These are phyloP conservation scores for Euryodendron excelsum DNA, from an alignment of 148 eudicot species.

Conservation along the genomic window DNA sequence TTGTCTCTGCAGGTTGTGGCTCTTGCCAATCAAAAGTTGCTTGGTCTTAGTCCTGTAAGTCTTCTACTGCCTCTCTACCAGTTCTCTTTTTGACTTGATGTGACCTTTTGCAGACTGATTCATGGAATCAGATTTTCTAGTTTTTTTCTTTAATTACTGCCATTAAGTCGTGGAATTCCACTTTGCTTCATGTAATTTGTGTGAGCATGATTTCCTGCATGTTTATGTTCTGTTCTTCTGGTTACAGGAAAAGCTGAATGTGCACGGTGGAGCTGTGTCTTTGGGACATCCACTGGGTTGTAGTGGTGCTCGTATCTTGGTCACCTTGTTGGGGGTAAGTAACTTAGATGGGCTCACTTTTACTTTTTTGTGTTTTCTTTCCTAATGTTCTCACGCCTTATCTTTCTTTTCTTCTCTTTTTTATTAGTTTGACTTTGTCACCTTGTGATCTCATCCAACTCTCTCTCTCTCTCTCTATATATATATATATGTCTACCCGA, in stretches of 20 bases:
- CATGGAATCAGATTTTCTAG: not conserved
- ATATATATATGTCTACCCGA: not conserved
- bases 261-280: constrained; percentile 97
- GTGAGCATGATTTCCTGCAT: not conserved
- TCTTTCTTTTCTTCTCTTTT: not conserved
- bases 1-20: constrained; percentile 77
- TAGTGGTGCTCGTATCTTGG: constrained; percentile 93
- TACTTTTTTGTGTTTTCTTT: not conserved
- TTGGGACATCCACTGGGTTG: constrained; percentile 98
- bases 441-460: not conserved
- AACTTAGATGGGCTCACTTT: constrained; percentile 13
- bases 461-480: not conserved
- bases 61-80: constrained; percentile 8
- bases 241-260: constrained; percentile 71
- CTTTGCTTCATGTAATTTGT: not conserved
- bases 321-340: constrained; percentile 92
- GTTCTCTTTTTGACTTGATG: not conserved
- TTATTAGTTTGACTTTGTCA: not conserved
- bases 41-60: constrained; percentile 82
- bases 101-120: constrained; percentile 3
- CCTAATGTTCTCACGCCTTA: not conserved
- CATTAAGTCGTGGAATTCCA: not conserved
- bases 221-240: not conserved
- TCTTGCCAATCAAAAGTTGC: constrained; percentile 79
- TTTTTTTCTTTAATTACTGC: not conserved